Percentiles rank a stretch among this genome's conserved stretches.
phyloP scores from a whole-genome alignment of 2,329 filamentous ascomycete genomes.

The Scedosporium aurantiacum region DNA sequence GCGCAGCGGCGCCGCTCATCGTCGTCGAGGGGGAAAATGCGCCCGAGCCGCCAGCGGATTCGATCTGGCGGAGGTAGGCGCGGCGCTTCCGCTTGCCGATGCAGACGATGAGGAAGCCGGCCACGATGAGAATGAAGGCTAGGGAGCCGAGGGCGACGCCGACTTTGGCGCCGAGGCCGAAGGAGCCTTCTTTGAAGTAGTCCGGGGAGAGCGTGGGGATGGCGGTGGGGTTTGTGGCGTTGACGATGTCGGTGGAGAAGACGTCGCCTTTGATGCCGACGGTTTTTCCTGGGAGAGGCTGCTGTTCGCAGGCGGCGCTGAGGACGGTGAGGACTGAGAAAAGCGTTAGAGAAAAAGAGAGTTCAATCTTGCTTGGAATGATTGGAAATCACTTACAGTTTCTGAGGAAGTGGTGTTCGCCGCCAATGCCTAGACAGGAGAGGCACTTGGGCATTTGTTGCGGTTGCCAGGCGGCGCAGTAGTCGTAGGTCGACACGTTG shows the following conservation, averaged over 20 bases:
- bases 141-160: slow-evolving; percentile 45
- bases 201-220: slow-evolving; percentile 26
- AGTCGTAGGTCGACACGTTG: slow-evolving; percentile 35
- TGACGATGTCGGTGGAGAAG: slow-evolving; percentile 37
- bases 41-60: slow-evolving; percentile 15
- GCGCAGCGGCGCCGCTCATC: slow-evolving; percentile 12
- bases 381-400: slow-evolving; percentile 38
- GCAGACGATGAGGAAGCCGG: slow-evolving; percentile 43
- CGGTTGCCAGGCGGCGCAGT: slow-evolving; percentile 38
- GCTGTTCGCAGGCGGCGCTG: slow-evolving; percentile 44
- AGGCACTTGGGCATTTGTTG: slow-evolving; percentile 31
- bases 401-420: slow-evolving; percentile 28
- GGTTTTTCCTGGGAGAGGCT: slow-evolving; percentile 31
- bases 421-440: slow-evolving; percentile 30
- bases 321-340: slow-evolving; percentile 35
- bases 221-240: slow-evolving; percentile 37
- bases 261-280: slow-evolving; percentile 40
- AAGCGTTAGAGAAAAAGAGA: background rate
- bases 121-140: slow-evolving; percentile 31
- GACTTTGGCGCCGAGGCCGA: slow-evolving; percentile 44
- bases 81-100: slow-evolving; percentile 44
- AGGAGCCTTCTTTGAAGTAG: slow-evolving; percentile 29
- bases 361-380: background rate
- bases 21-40: slow-evolving; percentile 6
- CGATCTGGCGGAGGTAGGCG: slow-evolving; percentile 37